Evolutionary conservation across 805 yeast genomes (phyloP).

Genomic region (Ogataea populi-albae): DNA sequence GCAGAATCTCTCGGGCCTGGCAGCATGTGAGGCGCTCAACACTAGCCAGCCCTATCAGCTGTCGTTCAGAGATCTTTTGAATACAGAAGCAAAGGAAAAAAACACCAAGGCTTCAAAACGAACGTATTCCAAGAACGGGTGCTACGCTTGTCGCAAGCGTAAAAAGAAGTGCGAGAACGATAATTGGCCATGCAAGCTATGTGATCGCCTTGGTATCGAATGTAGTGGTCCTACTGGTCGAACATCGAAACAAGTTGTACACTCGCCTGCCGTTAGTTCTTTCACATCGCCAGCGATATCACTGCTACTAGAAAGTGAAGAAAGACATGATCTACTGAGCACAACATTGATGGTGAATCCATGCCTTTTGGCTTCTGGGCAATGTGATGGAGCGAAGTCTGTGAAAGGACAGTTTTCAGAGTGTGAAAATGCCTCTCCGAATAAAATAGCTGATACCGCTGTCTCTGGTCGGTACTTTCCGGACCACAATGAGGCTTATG

Average conservation of each 20-base stretch:
- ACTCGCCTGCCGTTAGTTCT: slow-evolving; percentile 1
- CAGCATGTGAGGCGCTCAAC: background rate
- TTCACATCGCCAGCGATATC: slow-evolving; percentile 1
- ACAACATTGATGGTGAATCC: slow-evolving; percentile 4
- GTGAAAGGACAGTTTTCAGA: background rate
- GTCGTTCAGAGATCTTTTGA: background rate
- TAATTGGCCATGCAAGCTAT: slow-evolving; percentile 24
- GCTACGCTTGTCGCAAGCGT: slow-evolving; percentile 22
- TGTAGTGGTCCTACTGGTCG: slow-evolving; percentile 12
- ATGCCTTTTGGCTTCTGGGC: background rate
- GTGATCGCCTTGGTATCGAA: slow-evolving; percentile 11
- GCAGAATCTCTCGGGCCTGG: background rate
- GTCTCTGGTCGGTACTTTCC: background rate
- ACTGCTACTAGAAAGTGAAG: background rate
- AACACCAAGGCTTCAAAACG: slow-evolving; percentile 4
- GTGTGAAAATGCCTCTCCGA: slow-evolving; percentile 1
- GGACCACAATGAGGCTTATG: background rate
- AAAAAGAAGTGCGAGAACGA: slow-evolving; percentile 29
- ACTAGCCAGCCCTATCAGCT: background rate
- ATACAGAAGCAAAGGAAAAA: slow-evolving; percentile 1
- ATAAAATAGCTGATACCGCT: background rate
- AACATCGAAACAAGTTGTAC: background rate
- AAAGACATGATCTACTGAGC: background rate
- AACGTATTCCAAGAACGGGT: slow-evolving; percentile 18
- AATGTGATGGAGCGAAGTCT: background rate